These are phyloP conservation scores for Penicillium hesseltinei DNA, from an alignment of 2,329 filamentous ascomycete species.

Conservation along the genomic window DNA sequence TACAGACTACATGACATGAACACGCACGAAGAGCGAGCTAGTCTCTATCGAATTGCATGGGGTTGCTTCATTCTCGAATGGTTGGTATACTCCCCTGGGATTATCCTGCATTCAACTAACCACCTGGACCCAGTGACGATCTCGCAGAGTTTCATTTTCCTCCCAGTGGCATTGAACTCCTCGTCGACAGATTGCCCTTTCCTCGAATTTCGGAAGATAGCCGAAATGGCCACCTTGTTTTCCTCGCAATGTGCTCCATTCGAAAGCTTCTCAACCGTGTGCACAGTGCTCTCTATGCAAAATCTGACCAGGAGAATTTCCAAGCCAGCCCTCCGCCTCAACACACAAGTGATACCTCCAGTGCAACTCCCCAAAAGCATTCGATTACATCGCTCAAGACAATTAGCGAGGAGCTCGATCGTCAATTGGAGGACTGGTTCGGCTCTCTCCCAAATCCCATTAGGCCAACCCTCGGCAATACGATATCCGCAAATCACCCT, in stretches of 20 bases:
- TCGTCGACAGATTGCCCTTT: constrained; percentile 16
- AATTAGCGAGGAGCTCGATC: constrained; percentile 15
- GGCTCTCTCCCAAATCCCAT: constrained; percentile 12
- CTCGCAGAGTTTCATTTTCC: constrained; percentile 20
- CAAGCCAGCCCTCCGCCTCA: not conserved
- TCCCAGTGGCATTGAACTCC: constrained; percentile 16
- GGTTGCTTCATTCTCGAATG: constrained; percentile 21
- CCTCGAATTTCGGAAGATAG: constrained; percentile 14
- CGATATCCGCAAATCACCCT: constrained; percentile 2
- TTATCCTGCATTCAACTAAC: not conserved
- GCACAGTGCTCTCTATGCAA: constrained; percentile 19
- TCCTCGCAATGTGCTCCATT: constrained; percentile 22
- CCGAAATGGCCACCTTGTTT: constrained; percentile 10
- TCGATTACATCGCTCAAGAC: constrained; percentile 14
- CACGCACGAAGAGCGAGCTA: constrained; percentile 4
- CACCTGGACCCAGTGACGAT: constrained; percentile 10
- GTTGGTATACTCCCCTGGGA: not conserved
- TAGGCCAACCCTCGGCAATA: constrained; percentile 14
- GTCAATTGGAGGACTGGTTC: constrained; percentile 17
- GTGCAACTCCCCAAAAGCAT: not conserved
- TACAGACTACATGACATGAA: constrained; percentile 11
- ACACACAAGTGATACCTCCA: not conserved
- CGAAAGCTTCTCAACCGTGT: constrained; percentile 19
- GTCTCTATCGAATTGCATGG: constrained; percentile 17
- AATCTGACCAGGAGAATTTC: constrained; percentile 3